Evolutionary conservation across 805 yeast genomes (phyloP).

Genomic region (Kazachstania kunashirensis): DNA sequence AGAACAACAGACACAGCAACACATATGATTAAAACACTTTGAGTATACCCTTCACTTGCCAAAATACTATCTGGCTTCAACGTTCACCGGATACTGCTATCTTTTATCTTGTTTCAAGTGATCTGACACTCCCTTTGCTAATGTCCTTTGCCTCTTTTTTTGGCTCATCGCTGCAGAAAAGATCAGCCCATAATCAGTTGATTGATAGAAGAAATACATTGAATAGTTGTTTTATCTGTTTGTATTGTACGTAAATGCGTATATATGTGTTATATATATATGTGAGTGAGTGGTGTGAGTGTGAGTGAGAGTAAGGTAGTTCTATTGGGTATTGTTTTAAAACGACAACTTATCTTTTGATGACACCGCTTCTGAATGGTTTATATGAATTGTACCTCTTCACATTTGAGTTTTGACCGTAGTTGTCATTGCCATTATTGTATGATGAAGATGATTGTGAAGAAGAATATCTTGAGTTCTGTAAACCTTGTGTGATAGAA

Average conservation of each 20-base stretch:
- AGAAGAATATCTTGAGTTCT: slow-evolving; percentile 16
- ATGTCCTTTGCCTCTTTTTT: too few species aligned
- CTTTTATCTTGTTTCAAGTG: too few species aligned
- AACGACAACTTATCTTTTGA: slow-evolving; percentile 8
- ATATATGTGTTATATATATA: not conserved
- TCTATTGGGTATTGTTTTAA: not conserved
- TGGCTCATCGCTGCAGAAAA: too few species aligned
- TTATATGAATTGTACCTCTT: slow-evolving; percentile 15
- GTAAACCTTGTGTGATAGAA: slow-evolving; percentile 7
- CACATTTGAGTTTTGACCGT: slow-evolving; percentile 3
- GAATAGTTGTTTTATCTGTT: not conserved
- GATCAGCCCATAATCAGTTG: too few species aligned
- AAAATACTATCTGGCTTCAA: too few species aligned
- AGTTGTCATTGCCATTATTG: slow-evolving; percentile 1
- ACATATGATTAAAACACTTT: too few species aligned
- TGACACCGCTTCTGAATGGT: slow-evolving; percentile 20
- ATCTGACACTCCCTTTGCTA: too few species aligned
- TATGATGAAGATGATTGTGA: not conserved
- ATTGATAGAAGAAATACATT: not conserved
- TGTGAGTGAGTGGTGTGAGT: too few species aligned
- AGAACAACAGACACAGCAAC: slow-evolving; percentile 23
- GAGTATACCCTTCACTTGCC: too few species aligned
- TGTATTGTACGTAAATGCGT: too few species aligned
- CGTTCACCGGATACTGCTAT: too few species aligned
- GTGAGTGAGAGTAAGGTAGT: too few species aligned